Conservation (phyloP, 148 eudicot genomes). For the Hydrangea macrophylla region DNA sequence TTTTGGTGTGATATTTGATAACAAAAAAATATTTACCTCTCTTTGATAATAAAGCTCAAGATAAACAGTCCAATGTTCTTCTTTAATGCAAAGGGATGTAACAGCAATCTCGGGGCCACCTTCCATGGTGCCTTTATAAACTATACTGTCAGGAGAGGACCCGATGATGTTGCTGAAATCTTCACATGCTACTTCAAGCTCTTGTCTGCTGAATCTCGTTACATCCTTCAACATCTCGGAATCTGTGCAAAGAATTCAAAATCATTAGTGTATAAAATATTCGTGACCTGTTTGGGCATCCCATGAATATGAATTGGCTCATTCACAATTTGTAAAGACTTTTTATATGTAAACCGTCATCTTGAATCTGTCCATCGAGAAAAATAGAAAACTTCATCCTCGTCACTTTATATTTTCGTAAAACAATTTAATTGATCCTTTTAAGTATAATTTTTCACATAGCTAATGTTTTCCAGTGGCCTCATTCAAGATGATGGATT, state of each 20-base stretch:
- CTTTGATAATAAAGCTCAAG: constrained; percentile 88
- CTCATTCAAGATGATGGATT: too few relatives aligned
- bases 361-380: too few relatives aligned
- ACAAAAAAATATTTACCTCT: constrained; percentile 52
- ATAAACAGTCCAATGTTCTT: constrained; percentile 89
- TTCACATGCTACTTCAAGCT: constrained; percentile 98
- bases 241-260: constrained; percentile 38
- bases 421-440: too few relatives aligned
- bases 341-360: too few relatives aligned
- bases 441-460: too few relatives aligned
- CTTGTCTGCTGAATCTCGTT: constrained; percentile 61
- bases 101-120: constrained; percentile 96
- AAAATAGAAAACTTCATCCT: too few relatives aligned
- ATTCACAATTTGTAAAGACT: too few relatives aligned
- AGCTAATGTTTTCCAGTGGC: too few relatives aligned
- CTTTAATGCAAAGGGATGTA: constrained; percentile 83
- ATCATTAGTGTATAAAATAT: neutral
- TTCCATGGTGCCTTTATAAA: constrained; percentile 86
- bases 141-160: constrained; percentile 77
- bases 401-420: too few relatives aligned
- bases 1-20: neutral
- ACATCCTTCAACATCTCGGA: constrained; percentile 76
- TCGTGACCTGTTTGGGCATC: too few relatives aligned
- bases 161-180: constrained; percentile 98
- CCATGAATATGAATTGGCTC: too few relatives aligned